Percentiles rank a stretch among this genome's conserved stretches.
phyloP scores from a whole-genome alignment of 164 flowering plant species.

The Macadamia integrifolia region DNA sequence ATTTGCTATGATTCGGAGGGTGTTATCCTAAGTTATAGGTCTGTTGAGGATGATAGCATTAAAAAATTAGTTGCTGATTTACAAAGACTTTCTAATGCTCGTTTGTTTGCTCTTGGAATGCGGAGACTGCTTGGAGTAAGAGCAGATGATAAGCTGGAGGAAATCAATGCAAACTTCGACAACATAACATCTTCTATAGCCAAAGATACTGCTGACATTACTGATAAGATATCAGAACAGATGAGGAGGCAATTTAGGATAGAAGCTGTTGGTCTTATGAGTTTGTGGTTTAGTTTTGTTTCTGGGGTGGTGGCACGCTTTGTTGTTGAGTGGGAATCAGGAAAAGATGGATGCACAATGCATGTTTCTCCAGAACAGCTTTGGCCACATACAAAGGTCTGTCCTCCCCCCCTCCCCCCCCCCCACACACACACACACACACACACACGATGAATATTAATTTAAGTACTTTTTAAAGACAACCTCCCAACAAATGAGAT shows the following conservation, averaged over 20 bases:
- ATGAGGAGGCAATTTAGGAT: conserved; percentile 80
- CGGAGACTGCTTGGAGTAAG: conserved; percentile 82
- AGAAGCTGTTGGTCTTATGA: conserved; percentile 95
- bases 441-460: no score
- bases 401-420: conserved; percentile 5
- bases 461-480: no score
- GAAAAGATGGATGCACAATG: conserved; percentile 98
- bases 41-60: conserved; percentile 85
- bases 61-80: conserved; percentile 86
- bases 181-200: conserved; percentile 37
- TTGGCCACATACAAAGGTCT: conserved; percentile 99
- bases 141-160: conserved; percentile 69
- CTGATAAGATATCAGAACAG: conserved; percentile 66
- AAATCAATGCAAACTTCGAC: conserved; percentile 39
- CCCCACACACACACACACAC: no score
- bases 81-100: conserved; percentile 83
- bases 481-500: no score
- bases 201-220: conserved; percentile 39
- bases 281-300: conserved; percentile 98
- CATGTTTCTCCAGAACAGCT: conserved; percentile 99
- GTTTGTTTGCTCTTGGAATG: conserved; percentile 92
- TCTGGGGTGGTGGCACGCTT: conserved; percentile 91
- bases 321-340: conserved; percentile 98
- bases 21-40: conserved; percentile 71
- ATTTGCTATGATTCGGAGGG: conserved; percentile 90